Evolutionary conservation across 2,329 filamentous ascomycete species (phyloP).

Genomic region (Colletotrichum kahawae): DNA sequence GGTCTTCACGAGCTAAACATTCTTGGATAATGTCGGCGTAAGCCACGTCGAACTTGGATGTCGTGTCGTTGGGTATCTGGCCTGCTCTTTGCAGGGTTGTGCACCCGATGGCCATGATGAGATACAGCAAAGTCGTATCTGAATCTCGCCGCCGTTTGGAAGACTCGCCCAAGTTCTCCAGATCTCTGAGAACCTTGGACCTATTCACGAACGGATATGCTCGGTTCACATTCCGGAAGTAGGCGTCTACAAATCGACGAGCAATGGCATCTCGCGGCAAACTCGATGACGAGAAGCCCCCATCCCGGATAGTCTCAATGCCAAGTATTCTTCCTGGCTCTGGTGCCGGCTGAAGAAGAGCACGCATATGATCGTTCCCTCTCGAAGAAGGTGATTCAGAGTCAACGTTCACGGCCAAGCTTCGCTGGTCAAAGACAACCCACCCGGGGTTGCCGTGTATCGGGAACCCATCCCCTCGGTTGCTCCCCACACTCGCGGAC

Average conservation of each 20-base stretch:
- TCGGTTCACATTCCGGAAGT: conserved; percentile 49
- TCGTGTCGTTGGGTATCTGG: conserved; percentile 38
- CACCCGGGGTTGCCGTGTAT: not conserved
- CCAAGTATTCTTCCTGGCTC: conserved; percentile 1
- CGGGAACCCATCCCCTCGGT: not conserved
- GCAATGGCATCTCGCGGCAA: conserved; percentile 30
- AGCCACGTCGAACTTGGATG: conserved; percentile 38
- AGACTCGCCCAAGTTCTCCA: conserved; percentile 33
- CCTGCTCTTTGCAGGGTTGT: conserved; percentile 48
- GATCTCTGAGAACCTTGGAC: conserved; percentile 35
- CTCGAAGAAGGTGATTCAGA: conserved; percentile 1
- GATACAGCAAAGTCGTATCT: conserved; percentile 42
- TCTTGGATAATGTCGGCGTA: conserved; percentile 46
- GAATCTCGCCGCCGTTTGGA: conserved; percentile 28
- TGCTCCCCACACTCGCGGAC: conserved; percentile 6
- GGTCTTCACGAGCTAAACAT: conserved; percentile 38
- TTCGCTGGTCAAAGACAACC: not conserved
- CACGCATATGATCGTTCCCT: conserved; percentile 3
- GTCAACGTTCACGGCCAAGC: conserved; percentile 3
- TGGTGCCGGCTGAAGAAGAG: conserved; percentile 7
- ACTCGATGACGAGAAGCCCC: conserved; percentile 3
- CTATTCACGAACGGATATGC: conserved; percentile 51
- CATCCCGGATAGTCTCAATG: conserved; percentile 13
- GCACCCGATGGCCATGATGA: conserved; percentile 52
- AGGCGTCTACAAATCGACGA: conserved; percentile 44